Percentiles rank a stretch among this genome's conserved stretches.
phyloP scores from a whole-genome alignment of 192 early-diverging fungal genomes.

The Neocallimastix lanati region DNA sequence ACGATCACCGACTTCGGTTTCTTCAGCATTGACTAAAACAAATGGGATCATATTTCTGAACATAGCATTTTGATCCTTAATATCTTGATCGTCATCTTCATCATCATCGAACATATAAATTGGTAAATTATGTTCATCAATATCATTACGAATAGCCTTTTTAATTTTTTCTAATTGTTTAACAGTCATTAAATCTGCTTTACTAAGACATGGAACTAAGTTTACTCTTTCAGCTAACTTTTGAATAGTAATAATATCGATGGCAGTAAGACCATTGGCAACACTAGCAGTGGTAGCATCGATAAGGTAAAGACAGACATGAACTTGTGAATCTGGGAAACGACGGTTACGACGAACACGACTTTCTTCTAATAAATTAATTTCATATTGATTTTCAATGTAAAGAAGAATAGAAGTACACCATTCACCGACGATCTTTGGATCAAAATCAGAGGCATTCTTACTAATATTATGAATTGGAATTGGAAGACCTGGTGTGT shows the following conservation, averaged over 20 bases:
- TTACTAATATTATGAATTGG: slow-evolving; percentile 13
- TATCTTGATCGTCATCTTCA: background rate
- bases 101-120: background rate
- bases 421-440: slow-evolving; percentile 5
- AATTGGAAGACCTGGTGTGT: slow-evolving; percentile 30
- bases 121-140: background rate
- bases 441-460: background rate
- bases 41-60: slow-evolving; percentile 19
- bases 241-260: background rate
- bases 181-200: slow-evolving; percentile 6
- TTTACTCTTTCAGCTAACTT: slow-evolving; percentile 5
- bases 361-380: slow-evolving; percentile 24
- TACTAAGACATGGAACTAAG: slow-evolving; percentile 11
- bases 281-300: background rate
- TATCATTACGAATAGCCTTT: background rate
- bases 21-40: slow-evolving; percentile 24
- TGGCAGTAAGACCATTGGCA: slow-evolving; percentile 7
- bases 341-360: slow-evolving; percentile 57
- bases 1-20: slow-evolving; percentile 5
- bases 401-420: slow-evolving; percentile 6
- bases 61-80: slow-evolving; percentile 12
- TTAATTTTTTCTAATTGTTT: slow-evolving; percentile 1
- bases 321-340: slow-evolving; percentile 59
- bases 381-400: slow-evolving; percentile 25
- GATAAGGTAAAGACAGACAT: slow-evolving; percentile 71